Conservation (phyloP, 2,329 filamentous ascomycete species). For the Exophiala oligosperma region DNA sequence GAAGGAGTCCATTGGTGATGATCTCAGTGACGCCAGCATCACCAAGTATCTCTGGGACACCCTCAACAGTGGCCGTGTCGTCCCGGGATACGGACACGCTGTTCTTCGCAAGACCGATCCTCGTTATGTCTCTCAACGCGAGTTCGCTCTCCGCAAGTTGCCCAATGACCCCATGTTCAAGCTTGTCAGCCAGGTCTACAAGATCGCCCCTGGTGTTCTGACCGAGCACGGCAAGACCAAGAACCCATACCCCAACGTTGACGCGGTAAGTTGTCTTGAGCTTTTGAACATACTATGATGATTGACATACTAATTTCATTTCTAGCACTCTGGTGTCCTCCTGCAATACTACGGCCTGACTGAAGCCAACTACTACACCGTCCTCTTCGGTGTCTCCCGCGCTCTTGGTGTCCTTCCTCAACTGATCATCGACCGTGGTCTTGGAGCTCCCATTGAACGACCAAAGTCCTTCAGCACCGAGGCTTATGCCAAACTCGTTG, state of each 20-base stretch:
- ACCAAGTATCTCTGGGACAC: slow-evolving; percentile 99
- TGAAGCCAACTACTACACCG: slow-evolving; percentile 99
- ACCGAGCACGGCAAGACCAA: slow-evolving; percentile 99
- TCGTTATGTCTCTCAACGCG: slow-evolving; percentile 96
- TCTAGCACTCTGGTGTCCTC: slow-evolving; percentile 88
- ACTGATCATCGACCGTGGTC: slow-evolving; percentile 98
- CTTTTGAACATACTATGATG: neutral
- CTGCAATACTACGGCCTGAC: slow-evolving; percentile 99
- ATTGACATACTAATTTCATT: slow-evolving; percentile 19
- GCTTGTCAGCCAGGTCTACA: slow-evolving; percentile 99
- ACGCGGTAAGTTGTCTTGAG: slow-evolving; percentile 60
- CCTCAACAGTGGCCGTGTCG: slow-evolving; percentile 91
- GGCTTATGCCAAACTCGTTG: slow-evolving; percentile 89
- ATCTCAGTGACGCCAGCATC: slow-evolving; percentile 94
- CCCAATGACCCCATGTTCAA: slow-evolving; percentile 99
- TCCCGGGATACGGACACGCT: slow-evolving; percentile 97
- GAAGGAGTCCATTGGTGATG: slow-evolving; percentile 92
- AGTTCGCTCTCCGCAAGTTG: slow-evolving; percentile 91
- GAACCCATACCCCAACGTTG: slow-evolving; percentile 99
- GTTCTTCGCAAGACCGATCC: slow-evolving; percentile 99
- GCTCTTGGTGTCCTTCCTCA: slow-evolving; percentile 98
- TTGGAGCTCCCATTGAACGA: slow-evolving; percentile 95
- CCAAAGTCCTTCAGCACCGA: slow-evolving; percentile 99
- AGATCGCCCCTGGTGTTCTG: slow-evolving; percentile 96
- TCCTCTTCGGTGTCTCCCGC: slow-evolving; percentile 97